Evolutionary conservation across 495 filamentous ascomycete genomes (phyloP).

Genomic region (Penicillium daleae): DNA sequence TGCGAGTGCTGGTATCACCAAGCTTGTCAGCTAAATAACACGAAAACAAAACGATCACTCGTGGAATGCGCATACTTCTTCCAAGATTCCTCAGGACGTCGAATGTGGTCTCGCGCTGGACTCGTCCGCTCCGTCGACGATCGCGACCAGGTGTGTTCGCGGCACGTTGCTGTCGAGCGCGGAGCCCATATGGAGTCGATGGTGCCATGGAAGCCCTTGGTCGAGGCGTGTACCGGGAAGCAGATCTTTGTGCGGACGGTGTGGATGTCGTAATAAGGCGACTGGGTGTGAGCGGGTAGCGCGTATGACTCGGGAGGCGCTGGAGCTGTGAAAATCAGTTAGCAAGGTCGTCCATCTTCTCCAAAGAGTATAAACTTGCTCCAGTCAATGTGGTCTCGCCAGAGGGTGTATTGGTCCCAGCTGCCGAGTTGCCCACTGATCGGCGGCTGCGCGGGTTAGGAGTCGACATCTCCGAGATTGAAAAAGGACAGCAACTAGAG

Average conservation of each 20-base stretch:
- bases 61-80: slow-evolving; percentile 42
- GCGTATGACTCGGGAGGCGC: slow-evolving; percentile 41
- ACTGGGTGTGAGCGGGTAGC: slow-evolving; percentile 46
- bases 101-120: slow-evolving; percentile 76
- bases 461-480: slow-evolving; percentile 36
- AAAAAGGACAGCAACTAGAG: not conserved
- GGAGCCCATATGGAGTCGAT: slow-evolving; percentile 73
- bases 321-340: slow-evolving; percentile 33
- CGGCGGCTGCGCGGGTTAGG: slow-evolving; percentile 43
- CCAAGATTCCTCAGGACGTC: slow-evolving; percentile 70
- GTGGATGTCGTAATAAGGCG: slow-evolving; percentile 39
- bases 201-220: slow-evolving; percentile 45
- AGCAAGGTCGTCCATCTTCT: not conserved
- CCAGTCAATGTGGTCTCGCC: slow-evolving; percentile 40
- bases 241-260: slow-evolving; percentile 42
- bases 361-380: slow-evolving; percentile 22
- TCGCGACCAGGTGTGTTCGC: slow-evolving; percentile 74
- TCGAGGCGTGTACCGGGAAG: slow-evolving; percentile 42
- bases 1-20: slow-evolving; percentile 53
- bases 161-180: slow-evolving; percentile 73
- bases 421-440: slow-evolving; percentile 33
- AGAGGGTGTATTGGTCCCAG: slow-evolving; percentile 33
- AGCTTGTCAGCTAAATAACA: not conserved
- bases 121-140: slow-evolving; percentile 65
- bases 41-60: not conserved